These are phyloP conservation scores for Talaromyces sp. DNA, from an alignment of 2,329 filamentous ascomycete genomes.

Conservation along the genomic window DNA sequence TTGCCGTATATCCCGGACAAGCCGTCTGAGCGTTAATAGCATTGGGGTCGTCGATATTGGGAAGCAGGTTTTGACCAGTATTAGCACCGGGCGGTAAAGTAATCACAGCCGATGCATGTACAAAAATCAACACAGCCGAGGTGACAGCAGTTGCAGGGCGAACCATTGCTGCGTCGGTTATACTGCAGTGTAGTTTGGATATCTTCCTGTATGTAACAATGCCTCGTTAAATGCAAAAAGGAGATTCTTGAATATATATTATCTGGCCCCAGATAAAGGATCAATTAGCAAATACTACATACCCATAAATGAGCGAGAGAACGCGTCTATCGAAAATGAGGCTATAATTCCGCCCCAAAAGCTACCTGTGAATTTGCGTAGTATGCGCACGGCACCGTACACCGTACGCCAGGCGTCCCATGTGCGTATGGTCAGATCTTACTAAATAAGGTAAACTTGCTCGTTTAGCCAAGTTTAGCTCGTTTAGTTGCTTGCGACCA, in stretches of 20 bases:
- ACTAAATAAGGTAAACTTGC: no score
- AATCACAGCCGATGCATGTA: neutral
- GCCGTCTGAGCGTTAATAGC: conserved; percentile 59
- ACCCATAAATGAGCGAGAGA: neutral
- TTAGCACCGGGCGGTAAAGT: neutral
- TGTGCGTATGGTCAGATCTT: neutral
- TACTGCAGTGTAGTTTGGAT: neutral
- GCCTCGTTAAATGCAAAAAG: neutral
- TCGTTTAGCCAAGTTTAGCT: no score
- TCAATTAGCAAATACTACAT: neutral
- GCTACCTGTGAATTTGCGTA: neutral
- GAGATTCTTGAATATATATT: neutral
- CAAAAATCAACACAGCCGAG: neutral
- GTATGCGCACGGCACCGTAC: neutral
- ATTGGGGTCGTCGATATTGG: conserved; percentile 61
- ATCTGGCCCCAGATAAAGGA: neutral
- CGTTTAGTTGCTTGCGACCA: no score
- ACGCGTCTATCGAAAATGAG: neutral
- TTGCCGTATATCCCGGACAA: conserved; percentile 59
- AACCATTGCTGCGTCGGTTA: neutral
- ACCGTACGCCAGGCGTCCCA: neutral
- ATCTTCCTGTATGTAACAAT: neutral
- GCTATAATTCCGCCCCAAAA: neutral
- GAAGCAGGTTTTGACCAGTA: conserved; percentile 30
- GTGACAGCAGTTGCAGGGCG: neutral